Evolutionary conservation across 768 basidiomycete species (phyloP).

Genomic region (Rhodotorula diobovata): DNA sequence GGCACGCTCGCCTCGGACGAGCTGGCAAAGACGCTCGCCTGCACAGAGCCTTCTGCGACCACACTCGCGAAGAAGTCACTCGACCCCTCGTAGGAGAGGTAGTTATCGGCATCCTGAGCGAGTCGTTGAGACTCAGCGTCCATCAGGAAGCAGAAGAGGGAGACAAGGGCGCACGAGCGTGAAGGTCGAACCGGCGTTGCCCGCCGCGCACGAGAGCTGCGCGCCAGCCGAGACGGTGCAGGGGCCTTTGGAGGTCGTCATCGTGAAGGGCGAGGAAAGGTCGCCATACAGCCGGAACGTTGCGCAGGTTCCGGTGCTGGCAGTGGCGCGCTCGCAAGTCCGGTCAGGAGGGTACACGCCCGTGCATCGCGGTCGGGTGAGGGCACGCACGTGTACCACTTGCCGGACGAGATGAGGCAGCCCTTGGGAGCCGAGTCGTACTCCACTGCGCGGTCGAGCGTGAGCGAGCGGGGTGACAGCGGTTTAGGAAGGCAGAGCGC

Average conservation of each 20-base stretch:
- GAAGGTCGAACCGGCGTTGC: constrained; percentile 51
- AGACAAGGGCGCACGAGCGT: not conserved
- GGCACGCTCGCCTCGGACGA: not conserved
- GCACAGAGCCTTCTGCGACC: constrained; percentile 8
- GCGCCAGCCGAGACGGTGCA: constrained; percentile 55
- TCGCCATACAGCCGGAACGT: constrained; percentile 8
- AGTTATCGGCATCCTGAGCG: constrained; percentile 10
- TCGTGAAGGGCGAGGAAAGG: constrained; percentile 52
- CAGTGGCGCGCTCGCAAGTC: no score
- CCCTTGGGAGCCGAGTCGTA: constrained; percentile 49
- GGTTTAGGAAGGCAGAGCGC: not conserved
- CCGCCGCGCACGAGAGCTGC: constrained; percentile 55
- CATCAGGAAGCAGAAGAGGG: not conserved
- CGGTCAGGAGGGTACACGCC: no score
- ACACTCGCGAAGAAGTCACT: constrained; percentile 12
- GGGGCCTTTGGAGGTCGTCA: constrained; percentile 59
- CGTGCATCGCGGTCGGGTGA: not conserved
- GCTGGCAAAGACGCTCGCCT: constrained; percentile 4
- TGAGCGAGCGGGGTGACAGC: no score
- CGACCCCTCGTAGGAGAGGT: constrained; percentile 8
- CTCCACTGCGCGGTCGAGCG: not conserved
- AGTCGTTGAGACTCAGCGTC: not conserved
- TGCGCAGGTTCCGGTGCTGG: constrained; percentile 1
- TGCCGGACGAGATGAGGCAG: constrained; percentile 57
- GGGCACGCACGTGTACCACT: constrained; percentile 56